Percentiles rank a stretch among this genome's conserved stretches.
These are phyloP conservation scores for Ophiostoma himal-ulmi DNA, from an alignment of 2,329 filamentous ascomycete species.

Conservation along the genomic window DNA sequence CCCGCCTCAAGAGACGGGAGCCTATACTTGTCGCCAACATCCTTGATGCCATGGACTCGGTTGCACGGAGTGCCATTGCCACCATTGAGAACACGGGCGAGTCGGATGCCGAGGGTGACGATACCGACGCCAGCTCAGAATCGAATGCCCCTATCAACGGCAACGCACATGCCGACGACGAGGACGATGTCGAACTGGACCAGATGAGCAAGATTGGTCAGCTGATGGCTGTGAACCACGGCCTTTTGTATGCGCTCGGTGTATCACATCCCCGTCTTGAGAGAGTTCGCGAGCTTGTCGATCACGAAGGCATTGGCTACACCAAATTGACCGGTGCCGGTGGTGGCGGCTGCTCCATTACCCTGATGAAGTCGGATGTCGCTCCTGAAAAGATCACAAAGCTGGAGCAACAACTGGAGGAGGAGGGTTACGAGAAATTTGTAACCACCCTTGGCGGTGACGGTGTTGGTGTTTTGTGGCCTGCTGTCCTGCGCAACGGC, in stretches of 20 bases:
- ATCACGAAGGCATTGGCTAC: constrained; percentile 87
- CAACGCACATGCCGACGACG: neutral
- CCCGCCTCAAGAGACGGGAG: constrained; percentile 61
- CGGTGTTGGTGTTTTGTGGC: constrained; percentile 90
- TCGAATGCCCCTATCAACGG: neutral
- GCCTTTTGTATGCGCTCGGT: constrained; percentile 80
- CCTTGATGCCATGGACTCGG: constrained; percentile 75
- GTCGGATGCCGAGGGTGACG: constrained; percentile 54
- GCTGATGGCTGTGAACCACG: constrained; percentile 90
- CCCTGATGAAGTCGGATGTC: constrained; percentile 67
- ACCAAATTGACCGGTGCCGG: constrained; percentile 95
- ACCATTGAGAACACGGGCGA: constrained; percentile 56
- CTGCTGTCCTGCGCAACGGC: constrained; percentile 81
- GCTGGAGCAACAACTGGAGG: constrained; percentile 59
- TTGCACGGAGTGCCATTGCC: constrained; percentile 51
- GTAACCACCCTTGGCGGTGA: constrained; percentile 87
- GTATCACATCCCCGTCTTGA: constrained; percentile 93
- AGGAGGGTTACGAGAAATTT: constrained; percentile 76
- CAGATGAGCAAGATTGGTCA: constrained; percentile 73
- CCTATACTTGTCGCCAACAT: constrained; percentile 74
- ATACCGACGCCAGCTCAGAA: constrained; percentile 15
- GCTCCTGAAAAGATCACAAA: constrained; percentile 50
- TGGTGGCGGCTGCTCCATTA: constrained; percentile 93
- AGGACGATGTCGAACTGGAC: constrained; percentile 50
- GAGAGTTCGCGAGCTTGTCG: constrained; percentile 82